These are phyloP conservation scores for Colletotrichum magnum DNA, from an alignment of 2,329 filamentous ascomycete species.

Conservation along the genomic window DNA sequence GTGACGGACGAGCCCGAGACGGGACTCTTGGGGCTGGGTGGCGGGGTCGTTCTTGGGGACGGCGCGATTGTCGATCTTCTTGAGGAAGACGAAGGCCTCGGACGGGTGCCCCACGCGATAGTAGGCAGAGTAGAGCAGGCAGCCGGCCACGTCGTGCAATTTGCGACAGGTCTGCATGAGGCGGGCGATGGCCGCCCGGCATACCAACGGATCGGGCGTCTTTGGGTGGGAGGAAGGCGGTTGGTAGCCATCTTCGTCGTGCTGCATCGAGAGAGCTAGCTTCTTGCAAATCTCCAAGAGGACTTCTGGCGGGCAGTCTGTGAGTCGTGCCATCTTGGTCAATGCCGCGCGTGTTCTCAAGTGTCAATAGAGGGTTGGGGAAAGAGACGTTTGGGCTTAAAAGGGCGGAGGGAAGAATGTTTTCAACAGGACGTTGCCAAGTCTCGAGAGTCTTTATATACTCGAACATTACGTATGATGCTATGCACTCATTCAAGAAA, in stretches of 20 bases:
- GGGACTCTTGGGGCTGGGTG: neutral
- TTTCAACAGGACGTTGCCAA: too few relatives aligned
- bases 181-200: slow-evolving; percentile 3
- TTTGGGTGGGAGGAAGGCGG: neutral
- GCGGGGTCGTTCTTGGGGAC: neutral
- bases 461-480: too few relatives aligned
- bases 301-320: slow-evolving; percentile 2
- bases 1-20: slow-evolving; percentile 4
- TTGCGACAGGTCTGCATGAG: slow-evolving; percentile 24
- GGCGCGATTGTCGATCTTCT: neutral
- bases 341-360: too few relatives aligned
- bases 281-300: slow-evolving; percentile 18
- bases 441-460: too few relatives aligned
- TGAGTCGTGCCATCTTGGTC: neutral
- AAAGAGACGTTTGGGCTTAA: too few relatives aligned
- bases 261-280: slow-evolving; percentile 7
- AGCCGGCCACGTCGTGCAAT: slow-evolving; percentile 23
- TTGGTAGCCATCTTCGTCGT: neutral
- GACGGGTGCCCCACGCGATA: slow-evolving; percentile 10
- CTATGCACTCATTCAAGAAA: too few relatives aligned
- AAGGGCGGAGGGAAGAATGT: too few relatives aligned
- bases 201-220: neutral
- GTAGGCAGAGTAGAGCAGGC: slow-evolving; percentile 23
- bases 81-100: neutral
- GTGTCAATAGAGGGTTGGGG: too few relatives aligned